These are phyloP conservation scores for Orbilia quercus DNA, from an alignment of 2,329 filamentous ascomycete species.

Conservation along the genomic window DNA sequence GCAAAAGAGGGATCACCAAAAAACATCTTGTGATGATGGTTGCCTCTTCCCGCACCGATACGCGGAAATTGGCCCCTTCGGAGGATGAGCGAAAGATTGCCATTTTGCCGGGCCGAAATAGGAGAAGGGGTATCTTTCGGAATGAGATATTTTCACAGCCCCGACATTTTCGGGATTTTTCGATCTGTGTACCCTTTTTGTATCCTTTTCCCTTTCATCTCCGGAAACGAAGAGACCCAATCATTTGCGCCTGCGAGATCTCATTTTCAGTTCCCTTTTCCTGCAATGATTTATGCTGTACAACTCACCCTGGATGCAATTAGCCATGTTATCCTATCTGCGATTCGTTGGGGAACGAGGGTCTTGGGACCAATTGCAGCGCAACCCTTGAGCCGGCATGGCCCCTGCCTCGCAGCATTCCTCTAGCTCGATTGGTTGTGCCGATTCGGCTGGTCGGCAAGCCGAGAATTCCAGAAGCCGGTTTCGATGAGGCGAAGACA, in stretches of 20 bases:
- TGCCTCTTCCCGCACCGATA: constrained; percentile 1
- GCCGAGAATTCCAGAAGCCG: constrained; percentile 40
- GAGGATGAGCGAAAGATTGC: constrained; percentile 25
- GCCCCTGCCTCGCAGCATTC: constrained; percentile 23
- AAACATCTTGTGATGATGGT: constrained; percentile 8
- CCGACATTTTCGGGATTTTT: constrained; percentile 41
- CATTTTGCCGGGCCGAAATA: constrained; percentile 54
- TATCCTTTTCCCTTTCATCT: constrained; percentile 28
- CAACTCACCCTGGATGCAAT: constrained; percentile 38
- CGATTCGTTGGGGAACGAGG: constrained; percentile 11
- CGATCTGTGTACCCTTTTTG: constrained; percentile 6
- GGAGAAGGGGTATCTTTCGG: constrained; percentile 37
- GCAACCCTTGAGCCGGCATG: constrained; percentile 10
- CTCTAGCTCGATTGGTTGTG: constrained; percentile 3
- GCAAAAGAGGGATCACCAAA: constrained; percentile 2
- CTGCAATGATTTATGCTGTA: constrained; percentile 42
- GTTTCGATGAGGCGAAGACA: not conserved
- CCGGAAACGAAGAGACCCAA: constrained; percentile 26
- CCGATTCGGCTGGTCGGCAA: constrained; percentile 40
- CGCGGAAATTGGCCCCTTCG: constrained; percentile 47
- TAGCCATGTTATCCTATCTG: constrained; percentile 10
- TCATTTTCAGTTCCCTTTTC: constrained; percentile 25
- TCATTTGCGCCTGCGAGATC: constrained; percentile 40
- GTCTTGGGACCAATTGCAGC: constrained; percentile 28
- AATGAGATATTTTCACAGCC: constrained; percentile 55